Percentiles rank a stretch among this genome's conserved stretches.
These are phyloP conservation scores for Actinomortierella ambigua DNA, from an alignment of 371 early-diverging fungal species.

Conservation along the genomic window DNA sequence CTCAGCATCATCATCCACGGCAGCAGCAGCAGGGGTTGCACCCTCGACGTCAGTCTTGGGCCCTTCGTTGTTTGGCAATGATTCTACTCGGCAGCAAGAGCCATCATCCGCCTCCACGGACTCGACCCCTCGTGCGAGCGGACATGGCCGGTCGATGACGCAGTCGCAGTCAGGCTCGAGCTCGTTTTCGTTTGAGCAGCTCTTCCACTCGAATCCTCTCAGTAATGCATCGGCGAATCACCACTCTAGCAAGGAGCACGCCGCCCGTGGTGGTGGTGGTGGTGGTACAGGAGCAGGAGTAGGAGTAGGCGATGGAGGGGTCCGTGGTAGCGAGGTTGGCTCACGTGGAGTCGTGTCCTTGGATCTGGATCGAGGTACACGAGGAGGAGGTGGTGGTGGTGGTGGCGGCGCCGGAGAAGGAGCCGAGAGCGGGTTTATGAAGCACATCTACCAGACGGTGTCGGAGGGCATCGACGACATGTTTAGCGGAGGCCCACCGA, in stretches of 20 bases:
- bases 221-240: no score
- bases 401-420: no score
- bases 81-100: not conserved
- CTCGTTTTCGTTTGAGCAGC: conserved; percentile 32
- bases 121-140: not conserved
- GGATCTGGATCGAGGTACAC: not conserved
- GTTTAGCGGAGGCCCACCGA: conserved; percentile 59
- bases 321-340: not conserved
- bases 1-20: not conserved
- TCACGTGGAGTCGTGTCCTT: not conserved
- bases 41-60: not conserved
- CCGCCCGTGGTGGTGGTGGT: not conserved
- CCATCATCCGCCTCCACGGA: not conserved
- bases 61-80: not conserved
- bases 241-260: not conserved
- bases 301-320: not conserved
- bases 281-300: not conserved
- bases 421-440: conserved; percentile 58
- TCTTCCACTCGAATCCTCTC: conserved; percentile 4
- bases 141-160: no score
- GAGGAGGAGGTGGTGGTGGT: not conserved
- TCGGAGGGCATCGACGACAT: conserved; percentile 73
- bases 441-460: conserved; percentile 74
- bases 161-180: conserved; percentile 1
- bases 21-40: not conserved